These are phyloP conservation scores for Termitomyces sp. DNA, from an alignment of 768 basidiomycete species.

Conservation along the genomic window DNA sequence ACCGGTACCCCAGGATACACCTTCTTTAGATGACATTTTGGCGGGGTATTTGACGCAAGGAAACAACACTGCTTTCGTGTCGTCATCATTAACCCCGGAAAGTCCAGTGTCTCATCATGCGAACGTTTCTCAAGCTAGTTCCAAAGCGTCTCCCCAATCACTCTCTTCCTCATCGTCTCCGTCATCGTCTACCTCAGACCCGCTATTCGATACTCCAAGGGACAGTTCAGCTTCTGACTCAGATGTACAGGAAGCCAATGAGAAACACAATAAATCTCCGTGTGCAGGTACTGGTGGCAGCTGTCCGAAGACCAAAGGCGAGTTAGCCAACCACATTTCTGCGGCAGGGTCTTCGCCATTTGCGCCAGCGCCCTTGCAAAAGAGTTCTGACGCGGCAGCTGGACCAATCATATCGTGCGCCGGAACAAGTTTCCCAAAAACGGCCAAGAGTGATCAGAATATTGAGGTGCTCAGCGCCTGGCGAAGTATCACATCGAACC, in stretches of 20 bases:
- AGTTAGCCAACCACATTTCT: conserved; percentile 44
- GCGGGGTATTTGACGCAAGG: conserved; percentile 26
- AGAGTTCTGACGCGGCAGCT: conserved; percentile 35
- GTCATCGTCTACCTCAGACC: conserved; percentile 25
- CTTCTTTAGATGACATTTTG: conserved; percentile 43
- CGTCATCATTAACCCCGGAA: conserved; percentile 32
- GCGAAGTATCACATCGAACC: conserved; percentile 69
- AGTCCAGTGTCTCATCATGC: conserved; percentile 53
- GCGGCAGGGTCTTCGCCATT: conserved; percentile 60
- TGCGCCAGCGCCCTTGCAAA: conserved; percentile 33
- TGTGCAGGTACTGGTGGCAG: background rate
- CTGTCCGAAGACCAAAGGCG: conserved; percentile 53
- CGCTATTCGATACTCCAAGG: conserved; percentile 28
- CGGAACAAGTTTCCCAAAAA: conserved; percentile 63
- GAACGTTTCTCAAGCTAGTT: conserved; percentile 14
- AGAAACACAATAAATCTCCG: conserved; percentile 10
- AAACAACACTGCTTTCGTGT: conserved; percentile 24
- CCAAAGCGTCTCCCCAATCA: conserved; percentile 21
- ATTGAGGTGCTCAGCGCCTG: conserved; percentile 76
- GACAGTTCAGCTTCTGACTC: conserved; percentile 26
- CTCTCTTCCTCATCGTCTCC: conserved; percentile 35
- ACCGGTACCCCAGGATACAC: conserved; percentile 24
- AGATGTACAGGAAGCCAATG: conserved; percentile 14
- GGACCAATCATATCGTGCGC: conserved; percentile 60
- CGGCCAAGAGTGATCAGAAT: conserved; percentile 64